These are phyloP conservation scores for Paraphoma chrysanthemicola DNA, from an alignment of 2,329 filamentous ascomycete genomes.

Conservation along the genomic window DNA sequence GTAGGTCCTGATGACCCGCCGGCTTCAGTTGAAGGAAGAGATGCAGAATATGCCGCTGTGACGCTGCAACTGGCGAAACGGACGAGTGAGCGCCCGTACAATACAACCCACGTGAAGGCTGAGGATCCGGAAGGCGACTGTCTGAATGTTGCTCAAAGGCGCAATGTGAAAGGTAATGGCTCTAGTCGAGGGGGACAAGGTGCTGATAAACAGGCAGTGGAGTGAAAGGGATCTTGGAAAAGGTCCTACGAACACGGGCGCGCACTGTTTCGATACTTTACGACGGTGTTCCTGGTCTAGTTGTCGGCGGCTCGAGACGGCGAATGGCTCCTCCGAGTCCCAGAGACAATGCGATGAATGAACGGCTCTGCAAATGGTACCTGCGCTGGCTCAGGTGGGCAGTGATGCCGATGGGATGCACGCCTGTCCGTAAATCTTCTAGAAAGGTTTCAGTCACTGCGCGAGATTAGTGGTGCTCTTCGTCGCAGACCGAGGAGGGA, in stretches of 20 bases:
- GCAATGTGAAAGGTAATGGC: constrained; percentile 34
- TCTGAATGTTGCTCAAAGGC: constrained; percentile 37
- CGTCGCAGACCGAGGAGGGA: constrained; percentile 45
- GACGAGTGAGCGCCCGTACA: constrained; percentile 53
- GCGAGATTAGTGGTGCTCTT: constrained; percentile 47
- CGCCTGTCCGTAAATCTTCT: constrained; percentile 52
- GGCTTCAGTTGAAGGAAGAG: constrained; percentile 49
- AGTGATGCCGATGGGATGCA: constrained; percentile 54
- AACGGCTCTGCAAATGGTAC: constrained; percentile 43
- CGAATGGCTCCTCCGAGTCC: constrained; percentile 34
- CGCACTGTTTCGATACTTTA: constrained; percentile 33
- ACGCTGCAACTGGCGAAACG: constrained; percentile 45
- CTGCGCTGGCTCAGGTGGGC: constrained; percentile 43
- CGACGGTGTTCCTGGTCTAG: constrained; percentile 38
- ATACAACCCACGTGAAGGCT: constrained; percentile 56
- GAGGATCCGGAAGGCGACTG: constrained; percentile 55
- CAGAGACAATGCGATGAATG: constrained; percentile 33
- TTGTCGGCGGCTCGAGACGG: constrained; percentile 36
- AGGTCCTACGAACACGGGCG: constrained; percentile 37
- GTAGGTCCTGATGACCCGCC: constrained; percentile 52
- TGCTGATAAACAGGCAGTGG: constrained; percentile 41
- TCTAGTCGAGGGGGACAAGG: constrained; percentile 42
- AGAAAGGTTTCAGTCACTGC: constrained; percentile 50
- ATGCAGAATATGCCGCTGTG: constrained; percentile 49
- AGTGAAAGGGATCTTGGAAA: constrained; percentile 41